Base-by-base conservation (phyloP, 805 yeast genomes). In the Suhomyces sp. region DNA sequence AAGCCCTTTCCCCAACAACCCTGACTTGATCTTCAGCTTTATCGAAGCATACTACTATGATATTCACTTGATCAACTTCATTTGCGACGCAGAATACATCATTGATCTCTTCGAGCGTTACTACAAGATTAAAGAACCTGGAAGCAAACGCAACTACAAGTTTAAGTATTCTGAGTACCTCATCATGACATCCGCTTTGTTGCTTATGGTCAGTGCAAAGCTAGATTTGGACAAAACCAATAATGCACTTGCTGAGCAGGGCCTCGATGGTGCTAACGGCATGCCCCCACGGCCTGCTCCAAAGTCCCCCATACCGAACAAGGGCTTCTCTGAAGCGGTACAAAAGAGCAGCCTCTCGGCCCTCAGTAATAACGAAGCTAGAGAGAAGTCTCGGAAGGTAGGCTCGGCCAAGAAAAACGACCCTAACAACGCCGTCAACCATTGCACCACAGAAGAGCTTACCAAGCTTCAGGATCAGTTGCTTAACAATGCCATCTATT, bases 121-220 rank as follows among this genome's bases (percentile, higher is more conserved):
- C 56, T 72, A 62, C 51, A 39, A 55, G 4, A 59, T 57, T 37
- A 29, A 44, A n/a, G 49, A 52, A 24, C 49, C 54, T 0, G 37
- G 27, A 8, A 29, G 48, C 8, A 44, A 49, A 24, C 49, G 50
- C 43, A 48, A 55, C 21, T 57, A 57, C 41, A 50, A 43, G 19
- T 64, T 71, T 48, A 63, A 61, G 48, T 58, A 55, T 19, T 65
- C 75, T 8, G 76, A 73, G 47, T 58, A 68, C 31, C 58, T 73
- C 52, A 57, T 66, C 8, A 72, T 73, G 75, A 63, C 66, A 19
- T 46, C 67, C 24, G 61, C 63, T 0, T 46, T 73, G 29, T 56
- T 67, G 29, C 51, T 73, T 6, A 58, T 68, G 27, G 43, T 57
- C 27, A 33, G 48, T 15, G 35, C 52, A 3, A 50, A 49, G 37